Percentiles rank a stretch among this genome's conserved stretches.
phyloP scores from a whole-genome alignment of 2,329 filamentous ascomycete species.

The Monilinia polystroma region DNA sequence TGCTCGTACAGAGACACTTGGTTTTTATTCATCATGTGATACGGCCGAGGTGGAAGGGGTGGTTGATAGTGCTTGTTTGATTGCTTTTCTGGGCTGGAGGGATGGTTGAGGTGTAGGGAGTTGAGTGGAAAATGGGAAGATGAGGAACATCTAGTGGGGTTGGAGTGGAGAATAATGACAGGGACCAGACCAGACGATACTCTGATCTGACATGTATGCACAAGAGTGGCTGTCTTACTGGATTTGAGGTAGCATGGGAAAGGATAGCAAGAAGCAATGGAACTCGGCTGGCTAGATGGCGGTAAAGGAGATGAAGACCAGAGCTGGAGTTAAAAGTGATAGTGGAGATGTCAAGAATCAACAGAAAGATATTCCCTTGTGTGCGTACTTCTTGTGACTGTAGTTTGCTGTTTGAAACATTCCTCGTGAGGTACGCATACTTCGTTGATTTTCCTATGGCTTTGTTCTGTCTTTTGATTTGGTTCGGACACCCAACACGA shows the following conservation, averaged over 20 bases:
- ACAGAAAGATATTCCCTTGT: background rate
- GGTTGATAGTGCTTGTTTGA: slow-evolving; percentile 3
- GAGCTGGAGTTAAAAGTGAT: slow-evolving; percentile 5
- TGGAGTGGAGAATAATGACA: slow-evolving; percentile 16
- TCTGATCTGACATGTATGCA: slow-evolving; percentile 5
- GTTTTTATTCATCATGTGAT: slow-evolving; percentile 16
- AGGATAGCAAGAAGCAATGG: background rate
- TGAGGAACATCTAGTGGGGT: background rate
- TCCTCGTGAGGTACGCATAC: background rate
- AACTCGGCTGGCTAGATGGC: background rate
- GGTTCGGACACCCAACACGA: background rate
- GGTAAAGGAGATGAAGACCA: background rate
- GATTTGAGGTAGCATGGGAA: slow-evolving; percentile 9
- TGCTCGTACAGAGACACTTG: slow-evolving; percentile 9
- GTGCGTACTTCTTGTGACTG: background rate
- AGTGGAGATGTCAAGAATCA: background rate
- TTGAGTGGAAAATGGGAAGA: background rate
- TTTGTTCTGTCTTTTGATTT: background rate
- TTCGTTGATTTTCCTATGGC: background rate
- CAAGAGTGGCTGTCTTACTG: background rate
- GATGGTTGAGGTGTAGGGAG: background rate
- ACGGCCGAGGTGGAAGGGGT: background rate
- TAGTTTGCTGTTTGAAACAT: background rate
- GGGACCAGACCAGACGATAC: background rate
- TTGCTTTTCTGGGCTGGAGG: background rate